Evolutionary conservation across 2,329 filamentous ascomycete genomes (phyloP).

Genomic region (Cladosporium sp.): DNA sequence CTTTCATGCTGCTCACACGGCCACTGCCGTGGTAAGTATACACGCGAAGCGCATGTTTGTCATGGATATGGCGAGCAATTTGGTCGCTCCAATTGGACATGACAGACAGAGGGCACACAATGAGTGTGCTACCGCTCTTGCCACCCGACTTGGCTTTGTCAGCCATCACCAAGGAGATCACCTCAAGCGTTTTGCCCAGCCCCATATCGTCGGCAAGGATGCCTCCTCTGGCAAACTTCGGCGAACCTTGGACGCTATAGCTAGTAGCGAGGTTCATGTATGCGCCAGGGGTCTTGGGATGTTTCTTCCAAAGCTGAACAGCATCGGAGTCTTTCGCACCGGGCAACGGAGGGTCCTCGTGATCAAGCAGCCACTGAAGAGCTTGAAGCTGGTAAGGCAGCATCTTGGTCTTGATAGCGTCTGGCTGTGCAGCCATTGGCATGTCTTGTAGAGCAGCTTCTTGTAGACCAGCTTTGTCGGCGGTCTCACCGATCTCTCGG

Average conservation of each 20-base stretch:
- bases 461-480: constrained; percentile 69
- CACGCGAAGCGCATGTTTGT: constrained; percentile 63
- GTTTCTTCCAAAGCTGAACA: constrained; percentile 75
- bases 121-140: constrained; percentile 63
- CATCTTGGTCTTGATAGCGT: constrained; percentile 63
- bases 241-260: constrained; percentile 59
- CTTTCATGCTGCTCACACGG: constrained; percentile 56
- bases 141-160: constrained; percentile 40
- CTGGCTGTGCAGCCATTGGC: constrained; percentile 70
- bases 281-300: constrained; percentile 26
- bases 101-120: constrained; percentile 78
- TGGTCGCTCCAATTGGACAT: constrained; percentile 91
- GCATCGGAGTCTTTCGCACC: constrained; percentile 55
- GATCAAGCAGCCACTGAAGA: constrained; percentile 75
- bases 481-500: constrained; percentile 62
- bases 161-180: constrained; percentile 74
- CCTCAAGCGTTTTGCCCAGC: constrained; percentile 82
- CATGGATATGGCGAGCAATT: constrained; percentile 68
- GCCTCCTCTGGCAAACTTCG: constrained; percentile 72
- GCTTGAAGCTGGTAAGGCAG: constrained; percentile 81
- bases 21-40: constrained; percentile 71
- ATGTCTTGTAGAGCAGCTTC: constrained; percentile 70
- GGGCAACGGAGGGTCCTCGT: constrained; percentile 70
- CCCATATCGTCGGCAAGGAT: constrained; percentile 94
- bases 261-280: constrained; percentile 72